Percentiles rank a stretch among this genome's conserved stretches.
phyloP scores from a whole-genome alignment of 106 monocot genomes.

The Amphibolis antarctica region DNA sequence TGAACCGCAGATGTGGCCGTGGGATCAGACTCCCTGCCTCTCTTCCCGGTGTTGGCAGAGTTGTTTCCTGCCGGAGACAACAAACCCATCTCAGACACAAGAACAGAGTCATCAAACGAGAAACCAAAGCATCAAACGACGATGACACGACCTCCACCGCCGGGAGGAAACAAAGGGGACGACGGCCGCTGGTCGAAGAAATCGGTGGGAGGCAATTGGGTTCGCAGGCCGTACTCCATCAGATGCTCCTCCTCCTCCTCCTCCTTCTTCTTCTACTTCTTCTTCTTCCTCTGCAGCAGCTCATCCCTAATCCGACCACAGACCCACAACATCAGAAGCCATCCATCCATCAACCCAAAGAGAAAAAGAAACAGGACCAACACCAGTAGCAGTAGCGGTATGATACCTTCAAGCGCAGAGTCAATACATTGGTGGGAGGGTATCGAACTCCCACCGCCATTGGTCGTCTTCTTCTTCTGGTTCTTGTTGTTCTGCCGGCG shows the following conservation, averaged over 20 bases:
- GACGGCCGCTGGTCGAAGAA: conserved; percentile 1
- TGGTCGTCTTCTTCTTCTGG: too few relatives aligned
- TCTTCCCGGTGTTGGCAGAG: neutral
- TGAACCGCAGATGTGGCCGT: neutral
- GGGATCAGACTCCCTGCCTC: neutral
- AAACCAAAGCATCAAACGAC: neutral
- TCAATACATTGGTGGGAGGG: too few relatives aligned
- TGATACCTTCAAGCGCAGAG: too few relatives aligned
- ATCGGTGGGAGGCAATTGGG: conserved; percentile 3
- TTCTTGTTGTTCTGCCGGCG: too few relatives aligned
- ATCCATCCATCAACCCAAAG: too few relatives aligned
- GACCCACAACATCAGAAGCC: too few relatives aligned
- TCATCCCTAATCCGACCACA: too few relatives aligned
- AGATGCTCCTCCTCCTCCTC: neutral
- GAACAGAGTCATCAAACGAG: neutral
- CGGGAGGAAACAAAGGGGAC: conserved; percentile 1
- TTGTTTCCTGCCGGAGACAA: neutral
- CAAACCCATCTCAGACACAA: neutral
- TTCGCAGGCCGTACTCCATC: conserved; percentile 1
- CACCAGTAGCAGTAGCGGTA: too few relatives aligned
- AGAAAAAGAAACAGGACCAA: too few relatives aligned
- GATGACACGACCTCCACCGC: neutral
- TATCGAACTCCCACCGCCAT: too few relatives aligned
- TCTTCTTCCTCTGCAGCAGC: too few relatives aligned
- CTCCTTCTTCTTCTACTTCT: neutral